Conservation (phyloP, 192 early-diverging fungal species). For the Oehlia diaphana region DNA sequence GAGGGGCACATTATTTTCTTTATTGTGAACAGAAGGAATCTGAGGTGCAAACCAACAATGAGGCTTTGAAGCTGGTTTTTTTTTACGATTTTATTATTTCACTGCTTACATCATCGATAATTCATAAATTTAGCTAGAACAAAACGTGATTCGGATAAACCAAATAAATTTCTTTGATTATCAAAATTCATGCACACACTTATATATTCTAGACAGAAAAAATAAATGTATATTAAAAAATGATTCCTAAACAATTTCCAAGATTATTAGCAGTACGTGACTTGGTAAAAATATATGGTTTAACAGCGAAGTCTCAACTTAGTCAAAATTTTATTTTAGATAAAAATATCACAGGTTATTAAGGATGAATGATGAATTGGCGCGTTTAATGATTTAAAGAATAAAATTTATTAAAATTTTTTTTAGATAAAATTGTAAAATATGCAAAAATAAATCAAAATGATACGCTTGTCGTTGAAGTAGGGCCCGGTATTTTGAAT, state of each 20-base stretch:
- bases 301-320: constrained; percentile 70
- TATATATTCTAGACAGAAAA: too few species aligned
- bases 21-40: constrained; percentile 21
- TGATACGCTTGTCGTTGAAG: constrained; percentile 69
- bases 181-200: too few species aligned
- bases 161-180: too few species aligned
- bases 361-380: not conserved
- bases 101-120: not conserved
- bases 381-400: not conserved
- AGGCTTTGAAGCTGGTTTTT: not conserved
- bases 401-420: not conserved
- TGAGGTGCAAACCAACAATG: constrained; percentile 23
- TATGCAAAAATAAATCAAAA: constrained; percentile 56
- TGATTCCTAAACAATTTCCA: constrained; percentile 42
- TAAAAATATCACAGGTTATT: constrained; percentile 71
- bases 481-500: constrained; percentile 60
- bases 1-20: constrained; percentile 43
- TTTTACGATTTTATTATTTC: not conserved
- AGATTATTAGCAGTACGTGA: constrained; percentile 70
- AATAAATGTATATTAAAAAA: not conserved
- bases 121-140: not conserved
- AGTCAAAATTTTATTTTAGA: constrained; percentile 84
- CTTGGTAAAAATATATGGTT: constrained; percentile 70
- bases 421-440: constrained; percentile 64
- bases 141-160: too few species aligned